Evolutionary conservation across 768 basidiomycete genomes (phyloP).

Genomic region (Xerocomus potaroensis): DNA sequence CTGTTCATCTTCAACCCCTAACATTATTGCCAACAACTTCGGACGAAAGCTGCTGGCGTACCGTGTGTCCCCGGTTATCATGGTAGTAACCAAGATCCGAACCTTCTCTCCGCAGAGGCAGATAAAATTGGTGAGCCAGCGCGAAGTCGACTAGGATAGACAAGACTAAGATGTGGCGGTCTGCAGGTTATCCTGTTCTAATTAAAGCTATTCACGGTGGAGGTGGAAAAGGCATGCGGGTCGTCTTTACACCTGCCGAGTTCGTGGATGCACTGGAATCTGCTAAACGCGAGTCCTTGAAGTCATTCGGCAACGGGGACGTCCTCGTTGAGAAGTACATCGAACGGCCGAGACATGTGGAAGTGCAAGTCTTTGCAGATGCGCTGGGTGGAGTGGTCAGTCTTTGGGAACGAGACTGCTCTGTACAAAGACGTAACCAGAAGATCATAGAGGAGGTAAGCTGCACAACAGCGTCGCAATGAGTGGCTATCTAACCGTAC

Average conservation of each 20-base stretch:
- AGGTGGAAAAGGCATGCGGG: slow-evolving; percentile 94
- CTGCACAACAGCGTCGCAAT: not conserved
- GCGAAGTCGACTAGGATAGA: not conserved
- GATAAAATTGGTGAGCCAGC: slow-evolving; percentile 58
- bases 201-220: slow-evolving; percentile 98
- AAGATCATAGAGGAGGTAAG: slow-evolving; percentile 89
- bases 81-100: slow-evolving; percentile 71
- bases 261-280: slow-evolving; percentile 79
- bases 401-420: slow-evolving; percentile 94
- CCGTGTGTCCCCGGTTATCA: slow-evolving; percentile 96
- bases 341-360: slow-evolving; percentile 81
- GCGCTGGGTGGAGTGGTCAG: slow-evolving; percentile 75
- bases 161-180: not conserved
- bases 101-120: slow-evolving; percentile 65
- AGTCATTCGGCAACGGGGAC: slow-evolving; percentile 81
- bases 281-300: slow-evolving; percentile 85
- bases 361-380: slow-evolving; percentile 95
- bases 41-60: slow-evolving; percentile 68
- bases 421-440: slow-evolving; percentile 88
- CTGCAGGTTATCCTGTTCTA: slow-evolving; percentile 77
- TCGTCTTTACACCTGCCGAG: slow-evolving; percentile 59
- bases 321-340: slow-evolving; percentile 91
- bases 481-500: not conserved
- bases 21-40: slow-evolving; percentile 5
- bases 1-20: not conserved